Base-by-base conservation (phyloP, 768 basidiomycete species). In the Lentinula edodes region DNA sequence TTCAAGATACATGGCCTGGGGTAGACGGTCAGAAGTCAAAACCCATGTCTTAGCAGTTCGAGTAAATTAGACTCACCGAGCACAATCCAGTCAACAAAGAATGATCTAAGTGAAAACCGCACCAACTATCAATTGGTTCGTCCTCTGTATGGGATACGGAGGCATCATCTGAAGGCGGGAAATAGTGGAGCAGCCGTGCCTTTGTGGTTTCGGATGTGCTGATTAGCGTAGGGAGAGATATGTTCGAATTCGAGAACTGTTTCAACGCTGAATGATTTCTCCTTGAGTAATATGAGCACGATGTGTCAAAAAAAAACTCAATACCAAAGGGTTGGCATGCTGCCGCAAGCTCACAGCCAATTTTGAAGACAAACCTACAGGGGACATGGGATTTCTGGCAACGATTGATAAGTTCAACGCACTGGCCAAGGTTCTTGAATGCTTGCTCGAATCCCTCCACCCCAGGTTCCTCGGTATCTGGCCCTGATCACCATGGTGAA, bases 141-240 rank as follows among this genome's bases (percentile, higher is more conserved):
- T 88, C 83, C 39, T 87, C 82, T 4, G 69, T 62, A 0, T 76
- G 73, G 8, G 8, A 28, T 5, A 67, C 64, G n/a, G 64, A 64
- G 18, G 64, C 67, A 51, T 74, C 80, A 1, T 80, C 71, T 32
- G 80, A 69, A 9, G 87, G 86, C 15, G 96, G 91, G 68, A 95
- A 99, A 73, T 99, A 99, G 70, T 99, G 96, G n/a, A 99, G 78
- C 12, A 99, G 82, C 36, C 97, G 84, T 3, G 93, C 96, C 72
- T 98, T 98, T 42, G 86, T 90, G 5, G 91, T 93, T 67, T 90
- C 87, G 7, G 92, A 92, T 2, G 81, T 80, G 16, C 78, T 73
- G 68, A 98, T 90, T 53, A 99, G 75, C 15, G 83, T 72, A 6
- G 86, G 80, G 23, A 98, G 75, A 8, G 91, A 89, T 51, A 90